Evolutionary conservation across 139 green algal genomes (phyloP).

Genomic region (Tetratostichococcus sp.): DNA sequence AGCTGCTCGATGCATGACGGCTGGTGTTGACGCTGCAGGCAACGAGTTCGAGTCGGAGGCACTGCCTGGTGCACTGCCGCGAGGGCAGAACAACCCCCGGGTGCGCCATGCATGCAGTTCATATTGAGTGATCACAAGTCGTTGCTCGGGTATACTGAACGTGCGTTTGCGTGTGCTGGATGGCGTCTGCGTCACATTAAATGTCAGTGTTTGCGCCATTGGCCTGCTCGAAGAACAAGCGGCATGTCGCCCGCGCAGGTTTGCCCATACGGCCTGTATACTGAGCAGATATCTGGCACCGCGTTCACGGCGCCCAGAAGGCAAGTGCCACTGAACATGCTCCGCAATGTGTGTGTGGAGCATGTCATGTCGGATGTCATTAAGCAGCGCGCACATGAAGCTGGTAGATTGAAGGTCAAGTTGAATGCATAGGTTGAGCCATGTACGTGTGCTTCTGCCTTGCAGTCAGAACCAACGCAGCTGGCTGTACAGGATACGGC

Average conservation of each 20-base stretch:
- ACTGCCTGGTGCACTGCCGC: constrained; percentile 75
- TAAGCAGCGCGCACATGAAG: too few relatives aligned
- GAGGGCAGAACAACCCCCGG: constrained; percentile 82
- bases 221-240: too few relatives aligned
- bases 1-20: background rate
- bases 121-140: background rate
- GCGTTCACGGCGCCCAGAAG: constrained; percentile 86
- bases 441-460: background rate
- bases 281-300: constrained; percentile 89
- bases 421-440: too few relatives aligned
- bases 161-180: background rate
- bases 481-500: constrained; percentile 92
- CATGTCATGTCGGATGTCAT: too few relatives aligned
- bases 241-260: constrained; percentile 28
- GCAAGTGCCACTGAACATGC: constrained; percentile 21
- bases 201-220: too few relatives aligned
- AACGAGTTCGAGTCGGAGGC: constrained; percentile 86
- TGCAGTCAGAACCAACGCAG: constrained; percentile 57
- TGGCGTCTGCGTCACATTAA: background rate
- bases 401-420: too few relatives aligned
- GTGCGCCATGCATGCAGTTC: constrained; percentile 5
- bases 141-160: background rate
- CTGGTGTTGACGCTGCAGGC: constrained; percentile 37
- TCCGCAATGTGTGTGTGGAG: background rate
- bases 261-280: constrained; percentile 86